Conservation (phyloP, 1,284 basidiomycete species). For the Entoloma clypeatum region DNA sequence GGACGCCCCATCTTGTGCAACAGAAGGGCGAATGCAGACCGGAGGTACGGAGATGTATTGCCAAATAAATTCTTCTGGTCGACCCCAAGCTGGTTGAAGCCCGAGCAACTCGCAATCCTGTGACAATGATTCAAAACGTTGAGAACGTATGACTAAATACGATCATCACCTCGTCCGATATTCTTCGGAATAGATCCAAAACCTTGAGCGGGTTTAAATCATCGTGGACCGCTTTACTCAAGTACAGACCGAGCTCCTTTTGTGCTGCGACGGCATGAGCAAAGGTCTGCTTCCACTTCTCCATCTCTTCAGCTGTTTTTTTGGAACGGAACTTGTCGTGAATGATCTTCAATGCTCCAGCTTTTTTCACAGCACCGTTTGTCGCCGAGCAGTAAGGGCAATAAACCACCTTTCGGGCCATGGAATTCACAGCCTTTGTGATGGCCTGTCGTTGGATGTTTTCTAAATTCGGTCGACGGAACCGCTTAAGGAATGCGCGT, state of each 20-base stretch:
- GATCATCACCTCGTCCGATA: conserved; percentile 80
- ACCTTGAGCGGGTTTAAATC: conserved; percentile 96
- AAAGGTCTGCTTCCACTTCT: conserved; percentile 87
- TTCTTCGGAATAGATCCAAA: conserved; percentile 88
- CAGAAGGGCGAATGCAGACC: conserved; percentile 95
- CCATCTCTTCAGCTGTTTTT: conserved; percentile 88
- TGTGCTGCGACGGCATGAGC: conserved; percentile 80
- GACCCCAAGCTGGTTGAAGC: conserved; percentile 82
- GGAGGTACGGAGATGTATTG: conserved; percentile 99
- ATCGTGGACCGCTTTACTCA: conserved; percentile 88
- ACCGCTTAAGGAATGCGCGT: conserved; percentile 80
- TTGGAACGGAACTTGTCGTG: conserved; percentile 98
- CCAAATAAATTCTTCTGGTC: conserved; percentile 99
- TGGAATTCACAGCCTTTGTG: conserved; percentile 85
- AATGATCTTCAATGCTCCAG: conserved; percentile 90
- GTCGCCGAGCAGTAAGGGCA: conserved; percentile 93
- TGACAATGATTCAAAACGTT: background rate
- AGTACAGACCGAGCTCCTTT: conserved; percentile 81
- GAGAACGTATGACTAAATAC: background rate
- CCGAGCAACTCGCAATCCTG: conserved; percentile 96
- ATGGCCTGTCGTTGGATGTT: conserved; percentile 88
- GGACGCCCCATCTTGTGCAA: conserved; percentile 94
- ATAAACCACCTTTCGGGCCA: conserved; percentile 87
- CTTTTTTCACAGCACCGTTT: conserved; percentile 97
- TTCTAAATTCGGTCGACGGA: conserved; percentile 88